A percentile compares a stretch with the other conserved stretches of the same genome.
Evolutionary conservation across 768 basidiomycete species (phyloP).

Genomic region (Amyloporia xantha): DNA sequence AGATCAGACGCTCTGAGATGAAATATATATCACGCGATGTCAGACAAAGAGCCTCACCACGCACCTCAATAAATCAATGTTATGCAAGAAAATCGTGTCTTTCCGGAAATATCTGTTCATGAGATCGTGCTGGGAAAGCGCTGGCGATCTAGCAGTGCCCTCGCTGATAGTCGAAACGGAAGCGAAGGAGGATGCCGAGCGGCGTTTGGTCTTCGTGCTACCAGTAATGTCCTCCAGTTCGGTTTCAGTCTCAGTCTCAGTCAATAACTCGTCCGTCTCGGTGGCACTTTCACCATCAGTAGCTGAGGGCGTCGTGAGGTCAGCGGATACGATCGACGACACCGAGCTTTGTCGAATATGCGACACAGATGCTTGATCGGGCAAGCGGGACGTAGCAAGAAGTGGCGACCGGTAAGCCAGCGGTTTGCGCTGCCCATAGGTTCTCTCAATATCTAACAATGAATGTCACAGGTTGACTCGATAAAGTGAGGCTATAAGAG

Average conservation of each 20-base stretch:
- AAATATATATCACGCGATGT: slow-evolving; percentile 6
- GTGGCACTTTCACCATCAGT: slow-evolving; percentile 72
- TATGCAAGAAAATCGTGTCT: slow-evolving; percentile 73
- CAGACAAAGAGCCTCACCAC: slow-evolving; percentile 19
- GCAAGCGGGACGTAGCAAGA: slow-evolving; percentile 12
- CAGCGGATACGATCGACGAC: slow-evolving; percentile 11
- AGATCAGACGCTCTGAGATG: slow-evolving; percentile 71
- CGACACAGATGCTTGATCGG: slow-evolving; percentile 9
- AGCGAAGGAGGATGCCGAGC: slow-evolving; percentile 3
- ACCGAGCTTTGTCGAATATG: slow-evolving; percentile 24
- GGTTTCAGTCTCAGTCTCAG: slow-evolving; percentile 49
- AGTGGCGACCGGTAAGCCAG: slow-evolving; percentile 80
- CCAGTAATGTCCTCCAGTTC: slow-evolving; percentile 23
- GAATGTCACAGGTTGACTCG: not conserved
- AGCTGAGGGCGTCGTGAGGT: slow-evolving; percentile 46
- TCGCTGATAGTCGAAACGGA: slow-evolving; percentile 4
- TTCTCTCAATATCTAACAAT: slow-evolving; percentile 35
- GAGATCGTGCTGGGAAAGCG: slow-evolving; percentile 78
- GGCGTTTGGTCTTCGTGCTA: slow-evolving; percentile 7
- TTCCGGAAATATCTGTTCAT: slow-evolving; percentile 86
- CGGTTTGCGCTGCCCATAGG: slow-evolving; percentile 88
- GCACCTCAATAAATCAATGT: slow-evolving; percentile 82
- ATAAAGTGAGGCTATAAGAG: not conserved
- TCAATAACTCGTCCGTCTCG: slow-evolving; percentile 60
- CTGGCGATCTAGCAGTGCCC: slow-evolving; percentile 1